Base-by-base conservation (phyloP, 805 yeast genomes). In the Candida maltosa region DNA sequence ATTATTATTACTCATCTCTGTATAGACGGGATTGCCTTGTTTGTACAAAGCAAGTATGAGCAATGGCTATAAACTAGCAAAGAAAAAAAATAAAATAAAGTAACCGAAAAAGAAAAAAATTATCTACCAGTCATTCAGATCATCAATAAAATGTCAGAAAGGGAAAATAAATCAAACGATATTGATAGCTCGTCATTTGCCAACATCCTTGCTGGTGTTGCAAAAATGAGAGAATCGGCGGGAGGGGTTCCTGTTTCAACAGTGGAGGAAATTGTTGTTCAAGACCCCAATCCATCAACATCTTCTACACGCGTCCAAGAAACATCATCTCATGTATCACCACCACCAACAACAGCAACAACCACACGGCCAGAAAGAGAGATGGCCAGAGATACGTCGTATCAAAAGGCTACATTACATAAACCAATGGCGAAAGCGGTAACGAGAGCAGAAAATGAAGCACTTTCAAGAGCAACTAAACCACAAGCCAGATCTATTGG, bases 171-270 rank as follows among this genome's bases (percentile, higher is more conserved):
- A 19, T 18, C 35, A 16, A 22, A 26, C 11, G 33, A 38, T 22
- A 35, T 38, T 20, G 78, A 78, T 48, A 65, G 83, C 2, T 70
- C 83, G 2, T 82, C 88, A 0, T 83, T 82, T 54, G 77, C 82
- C 33, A 78, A 85, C 49, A 79, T 83, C 26, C 54, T 82, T 29
- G 87, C 81, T 4, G 84, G 83, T n/a, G 86, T 81, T 2, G 66
- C 75, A 52, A 70, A 72, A 37, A 69, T 80, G 56, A 55, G 85
- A 39, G 76, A 78, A 40, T 56, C 68, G 38, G 62, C 52, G 40
- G 64, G 54, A 8, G 47, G 31, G 4, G 26, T 6, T 12, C 10
- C 27, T 19, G 30, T 23, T 14, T 26, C 32, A 19, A 26, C 16
- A 24, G 16, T 20, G 8, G 31, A 34, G 5, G 27, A 27, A 19